phyloP scores from a whole-genome alignment of 345 rosid genomes.

The Barbarea vulgaris region DNA sequence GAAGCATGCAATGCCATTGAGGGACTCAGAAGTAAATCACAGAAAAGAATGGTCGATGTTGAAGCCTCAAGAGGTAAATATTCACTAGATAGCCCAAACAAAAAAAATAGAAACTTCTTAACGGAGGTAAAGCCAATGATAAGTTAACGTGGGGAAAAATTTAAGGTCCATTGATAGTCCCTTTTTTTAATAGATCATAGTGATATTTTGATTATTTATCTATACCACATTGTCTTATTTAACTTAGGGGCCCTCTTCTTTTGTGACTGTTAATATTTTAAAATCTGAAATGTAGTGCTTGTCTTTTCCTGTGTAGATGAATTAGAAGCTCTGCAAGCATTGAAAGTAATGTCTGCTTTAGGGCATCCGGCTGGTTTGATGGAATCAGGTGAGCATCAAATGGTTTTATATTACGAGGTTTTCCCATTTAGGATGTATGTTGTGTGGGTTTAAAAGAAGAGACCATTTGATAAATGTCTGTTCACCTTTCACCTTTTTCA shows the following conservation, averaged over 20 bases:
- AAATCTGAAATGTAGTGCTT: conserved; percentile 13
- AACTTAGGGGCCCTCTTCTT: conserved; percentile 1
- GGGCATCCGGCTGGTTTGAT: conserved; percentile 48
- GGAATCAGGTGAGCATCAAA: conserved; percentile 61
- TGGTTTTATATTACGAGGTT: conserved; percentile 4
- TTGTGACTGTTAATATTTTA: not conserved
- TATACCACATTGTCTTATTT: not conserved
- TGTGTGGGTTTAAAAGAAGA: conserved; percentile 5
- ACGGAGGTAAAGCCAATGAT: conserved; percentile 51
- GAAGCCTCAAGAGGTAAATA: conserved; percentile 49
- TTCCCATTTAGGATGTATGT: conserved; percentile 14
- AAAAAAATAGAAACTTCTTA: conserved; percentile 55
- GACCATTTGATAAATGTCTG: not conserved
- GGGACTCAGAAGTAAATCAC: conserved; percentile 47
- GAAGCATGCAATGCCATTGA: conserved; percentile 85
- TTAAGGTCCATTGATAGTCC: not conserved
- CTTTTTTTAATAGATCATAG: not conserved
- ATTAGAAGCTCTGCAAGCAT: conserved; percentile 66
- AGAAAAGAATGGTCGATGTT: conserved; percentile 42
- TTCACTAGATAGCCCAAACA: conserved; percentile 43
- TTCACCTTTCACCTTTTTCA: conserved; percentile 4
- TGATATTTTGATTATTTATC: conserved; percentile 7
- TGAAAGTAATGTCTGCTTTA: conserved; percentile 63
- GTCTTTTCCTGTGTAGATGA: conserved; percentile 54
- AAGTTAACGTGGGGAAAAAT: not conserved